phyloP scores from a whole-genome alignment of 2,329 filamentous ascomycete genomes.

The Rhexocercosporidium sp. region DNA sequence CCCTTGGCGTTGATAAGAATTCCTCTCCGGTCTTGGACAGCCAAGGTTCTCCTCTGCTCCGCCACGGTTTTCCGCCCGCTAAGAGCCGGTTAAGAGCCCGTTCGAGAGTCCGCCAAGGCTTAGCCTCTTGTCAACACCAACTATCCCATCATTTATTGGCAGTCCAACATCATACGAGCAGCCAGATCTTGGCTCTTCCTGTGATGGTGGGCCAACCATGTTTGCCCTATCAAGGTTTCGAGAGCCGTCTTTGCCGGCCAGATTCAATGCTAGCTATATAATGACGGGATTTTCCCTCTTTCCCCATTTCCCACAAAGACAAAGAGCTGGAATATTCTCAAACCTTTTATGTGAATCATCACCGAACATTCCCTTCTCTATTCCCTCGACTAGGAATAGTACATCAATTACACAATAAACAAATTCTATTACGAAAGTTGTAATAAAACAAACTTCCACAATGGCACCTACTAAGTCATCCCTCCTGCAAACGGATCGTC shows the following conservation, averaged over 20 bases:
- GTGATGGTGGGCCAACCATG: constrained; percentile 7
- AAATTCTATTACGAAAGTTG: background rate
- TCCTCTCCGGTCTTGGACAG: background rate
- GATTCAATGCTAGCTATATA: constrained; percentile 17
- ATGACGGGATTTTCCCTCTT: constrained; percentile 8
- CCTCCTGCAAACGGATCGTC: constrained; percentile 43
- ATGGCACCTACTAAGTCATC: constrained; percentile 31
- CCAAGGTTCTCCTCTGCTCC: constrained; percentile 16
- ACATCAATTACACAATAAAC: constrained; percentile 8
- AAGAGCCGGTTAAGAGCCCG: background rate
- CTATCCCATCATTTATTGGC: constrained; percentile 9
- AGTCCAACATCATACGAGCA: constrained; percentile 16
- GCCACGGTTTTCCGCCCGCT: constrained; percentile 23
- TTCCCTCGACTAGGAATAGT: constrained; percentile 42
- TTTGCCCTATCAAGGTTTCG: constrained; percentile 14
- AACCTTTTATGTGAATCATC: constrained; percentile 11
- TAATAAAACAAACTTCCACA: background rate
- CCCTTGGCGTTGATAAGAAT: background rate
- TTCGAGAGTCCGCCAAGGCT: constrained; percentile 19
- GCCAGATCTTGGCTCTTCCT: constrained; percentile 17
- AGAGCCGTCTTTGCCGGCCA: constrained; percentile 13
- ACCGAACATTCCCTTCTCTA: constrained; percentile 37
- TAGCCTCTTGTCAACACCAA: constrained; percentile 18
- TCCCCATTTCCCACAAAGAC: background rate
- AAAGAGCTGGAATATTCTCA: constrained; percentile 10